Percentiles rank a stretch among this genome's conserved stretches.
phyloP scores from a whole-genome alignment of 1,284 basidiomycete genomes.

The Ustilago bromivora region DNA sequence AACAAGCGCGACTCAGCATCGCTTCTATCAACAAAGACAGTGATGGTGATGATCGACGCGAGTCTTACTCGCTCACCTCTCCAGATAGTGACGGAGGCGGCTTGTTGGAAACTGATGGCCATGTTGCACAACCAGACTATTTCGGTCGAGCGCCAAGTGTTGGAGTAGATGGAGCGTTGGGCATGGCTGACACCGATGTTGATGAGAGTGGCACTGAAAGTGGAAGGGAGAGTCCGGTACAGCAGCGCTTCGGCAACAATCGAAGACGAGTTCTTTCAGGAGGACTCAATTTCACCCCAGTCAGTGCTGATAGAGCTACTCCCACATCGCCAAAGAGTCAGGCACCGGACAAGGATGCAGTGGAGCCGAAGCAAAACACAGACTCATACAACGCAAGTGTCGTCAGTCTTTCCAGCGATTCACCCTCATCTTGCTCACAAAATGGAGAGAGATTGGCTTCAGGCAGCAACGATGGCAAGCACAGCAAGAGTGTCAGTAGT shows the following conservation, averaged over 20 bases:
- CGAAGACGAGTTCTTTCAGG: conserved; percentile 33
- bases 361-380: not conserved
- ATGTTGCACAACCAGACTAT: conserved; percentile 26
- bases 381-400: conserved; percentile 28
- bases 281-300: conserved; percentile 49
- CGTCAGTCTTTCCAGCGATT: conserved; percentile 34
- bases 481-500: conserved; percentile 2
- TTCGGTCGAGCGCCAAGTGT: conserved; percentile 46
- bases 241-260: conserved; percentile 13
- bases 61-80: conserved; percentile 11
- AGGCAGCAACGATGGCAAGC: not conserved
- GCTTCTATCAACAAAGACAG: conserved; percentile 12
- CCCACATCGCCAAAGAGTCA: not conserved
- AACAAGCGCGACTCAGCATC: conserved; percentile 44
- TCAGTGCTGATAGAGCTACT: conserved; percentile 15
- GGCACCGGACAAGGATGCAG: not conserved
- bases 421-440: conserved; percentile 16
- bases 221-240: conserved; percentile 46
- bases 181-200: conserved; percentile 53
- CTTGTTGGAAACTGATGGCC: conserved; percentile 11
- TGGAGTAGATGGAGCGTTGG: conserved; percentile 60
- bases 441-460: not conserved
- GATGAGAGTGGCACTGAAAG: conserved; percentile 60
- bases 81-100: conserved; percentile 21
- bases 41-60: conserved; percentile 12